phyloP scores from a whole-genome alignment of 225 moss, liverwort and hornwort genomes.

The Anthoceros angustus region DNA sequence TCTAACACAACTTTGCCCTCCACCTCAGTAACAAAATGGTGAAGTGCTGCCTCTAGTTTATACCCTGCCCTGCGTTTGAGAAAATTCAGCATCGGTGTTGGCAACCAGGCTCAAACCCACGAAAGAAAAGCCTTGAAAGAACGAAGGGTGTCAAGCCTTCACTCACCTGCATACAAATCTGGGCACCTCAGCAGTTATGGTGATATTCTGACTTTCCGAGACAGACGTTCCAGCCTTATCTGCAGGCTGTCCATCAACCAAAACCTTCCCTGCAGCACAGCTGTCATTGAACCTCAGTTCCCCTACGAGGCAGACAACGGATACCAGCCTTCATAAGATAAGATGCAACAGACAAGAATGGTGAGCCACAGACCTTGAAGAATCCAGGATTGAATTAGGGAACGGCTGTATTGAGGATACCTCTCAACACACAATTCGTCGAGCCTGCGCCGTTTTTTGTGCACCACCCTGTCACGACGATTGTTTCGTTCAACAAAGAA shows the following conservation, averaged over 20 bases:
- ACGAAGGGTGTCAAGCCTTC: background rate
- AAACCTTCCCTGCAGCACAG: slow-evolving; percentile 52
- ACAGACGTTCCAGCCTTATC: slow-evolving; percentile 77
- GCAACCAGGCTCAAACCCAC: background rate
- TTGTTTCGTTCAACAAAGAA: background rate
- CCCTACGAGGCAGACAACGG: background rate
- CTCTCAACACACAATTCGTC: slow-evolving; percentile 82
- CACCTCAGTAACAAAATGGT: slow-evolving; percentile 69
- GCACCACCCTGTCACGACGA: slow-evolving; percentile 12
- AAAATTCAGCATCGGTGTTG: background rate
- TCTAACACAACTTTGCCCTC: slow-evolving; percentile 73
- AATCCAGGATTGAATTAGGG: slow-evolving; percentile 94
- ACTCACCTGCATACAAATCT: slow-evolving; percentile 80
- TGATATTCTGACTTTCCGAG: slow-evolving; percentile 36
- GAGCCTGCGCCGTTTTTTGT: slow-evolving; percentile 57
- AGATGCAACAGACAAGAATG: background rate
- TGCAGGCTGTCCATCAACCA: slow-evolving; percentile 67
- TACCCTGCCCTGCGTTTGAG: slow-evolving; percentile 60
- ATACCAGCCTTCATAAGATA: background rate
- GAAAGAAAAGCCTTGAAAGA: background rate
- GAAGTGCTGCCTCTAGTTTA: slow-evolving; percentile 88
- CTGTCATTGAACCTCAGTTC: background rate
- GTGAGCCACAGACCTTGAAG: slow-evolving; percentile 38
- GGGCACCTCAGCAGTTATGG: slow-evolving; percentile 66
- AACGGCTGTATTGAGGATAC: slow-evolving; percentile 81